phyloP scores from a whole-genome alignment of 345 rosid genomes.

The Salix koriyanagi region DNA sequence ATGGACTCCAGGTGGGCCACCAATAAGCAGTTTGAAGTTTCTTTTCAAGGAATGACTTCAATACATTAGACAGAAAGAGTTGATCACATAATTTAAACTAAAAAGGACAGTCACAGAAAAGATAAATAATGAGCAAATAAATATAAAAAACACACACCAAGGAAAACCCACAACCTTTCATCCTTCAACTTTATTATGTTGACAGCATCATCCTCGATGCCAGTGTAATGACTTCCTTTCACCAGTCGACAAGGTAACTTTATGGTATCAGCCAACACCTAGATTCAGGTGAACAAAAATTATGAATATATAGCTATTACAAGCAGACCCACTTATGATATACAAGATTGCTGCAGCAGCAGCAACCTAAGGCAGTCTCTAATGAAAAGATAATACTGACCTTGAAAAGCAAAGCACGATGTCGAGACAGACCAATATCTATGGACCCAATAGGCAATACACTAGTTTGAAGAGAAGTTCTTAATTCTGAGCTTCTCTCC shows the following conservation, averaged over 20 bases:
- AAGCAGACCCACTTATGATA: neutral
- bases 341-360: neutral
- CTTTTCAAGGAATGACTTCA: neutral
- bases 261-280: conserved; percentile 90
- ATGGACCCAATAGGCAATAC: conserved; percentile 88
- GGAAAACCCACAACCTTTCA: conserved; percentile 62
- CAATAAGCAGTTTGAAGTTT: neutral
- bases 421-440: conserved; percentile 81
- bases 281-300: conserved; percentile 31
- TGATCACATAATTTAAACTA: neutral
- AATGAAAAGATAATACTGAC: conserved; percentile 35
- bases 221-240: conserved; percentile 98
- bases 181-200: conserved; percentile 81
- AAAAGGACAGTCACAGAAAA: neutral
- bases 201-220: conserved; percentile 96
- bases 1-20: neutral
- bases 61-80: neutral
- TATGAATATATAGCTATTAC: neutral
- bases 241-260: conserved; percentile 87
- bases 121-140: neutral
- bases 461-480: conserved; percentile 69
- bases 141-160: conserved; percentile 3
- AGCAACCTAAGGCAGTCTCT: neutral
- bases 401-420: conserved; percentile 99
- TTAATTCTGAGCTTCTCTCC: conserved; percentile 76